phyloP scores from a whole-genome alignment of 2,329 filamentous ascomycete genomes.

The Pseudovirgaria hyperparasitica region DNA sequence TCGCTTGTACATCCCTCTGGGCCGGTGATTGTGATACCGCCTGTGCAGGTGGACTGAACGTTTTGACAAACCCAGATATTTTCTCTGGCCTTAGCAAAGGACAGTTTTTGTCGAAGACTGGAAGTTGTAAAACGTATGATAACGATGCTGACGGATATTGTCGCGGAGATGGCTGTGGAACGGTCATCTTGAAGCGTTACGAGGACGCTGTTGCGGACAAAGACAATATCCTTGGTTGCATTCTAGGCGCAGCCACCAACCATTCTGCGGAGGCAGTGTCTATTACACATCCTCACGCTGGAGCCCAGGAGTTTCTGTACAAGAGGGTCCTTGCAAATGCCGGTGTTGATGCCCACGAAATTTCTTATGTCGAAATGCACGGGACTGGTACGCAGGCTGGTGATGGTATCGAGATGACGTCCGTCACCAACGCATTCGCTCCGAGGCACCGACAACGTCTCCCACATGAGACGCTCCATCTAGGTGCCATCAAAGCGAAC shows the following conservation, averaged over 20 bases:
- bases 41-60: slow-evolving; percentile 64
- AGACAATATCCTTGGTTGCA: slow-evolving; percentile 59
- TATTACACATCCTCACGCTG: slow-evolving; percentile 72
- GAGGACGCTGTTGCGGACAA: slow-evolving; percentile 67
- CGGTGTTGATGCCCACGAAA: slow-evolving; percentile 60
- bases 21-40: slow-evolving; percentile 69
- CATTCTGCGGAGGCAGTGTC: slow-evolving; percentile 71
- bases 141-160: slow-evolving; percentile 73
- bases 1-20: slow-evolving; percentile 61
- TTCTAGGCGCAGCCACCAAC: slow-evolving; percentile 65
- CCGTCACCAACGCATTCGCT: slow-evolving; percentile 54
- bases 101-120: slow-evolving; percentile 65
- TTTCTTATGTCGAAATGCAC: slow-evolving; percentile 82
- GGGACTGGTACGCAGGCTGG: slow-evolving; percentile 80
- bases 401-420: slow-evolving; percentile 71
- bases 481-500: slow-evolving; percentile 44
- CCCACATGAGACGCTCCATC: slow-evolving; percentile 36
- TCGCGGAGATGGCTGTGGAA: slow-evolving; percentile 62
- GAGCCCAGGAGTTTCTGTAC: slow-evolving; percentile 61
- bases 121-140: slow-evolving; percentile 70
- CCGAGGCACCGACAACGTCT: slow-evolving; percentile 37
- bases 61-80: slow-evolving; percentile 71
- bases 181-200: slow-evolving; percentile 65
- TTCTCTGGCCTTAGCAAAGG: slow-evolving; percentile 64
- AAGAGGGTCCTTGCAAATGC: slow-evolving; percentile 57